A percentile compares a stretch with the other conserved stretches of the same genome.
Evolutionary conservation across 2,329 filamentous ascomycete genomes (phyloP).

Genomic region (Sordariomycetes sp.): DNA sequence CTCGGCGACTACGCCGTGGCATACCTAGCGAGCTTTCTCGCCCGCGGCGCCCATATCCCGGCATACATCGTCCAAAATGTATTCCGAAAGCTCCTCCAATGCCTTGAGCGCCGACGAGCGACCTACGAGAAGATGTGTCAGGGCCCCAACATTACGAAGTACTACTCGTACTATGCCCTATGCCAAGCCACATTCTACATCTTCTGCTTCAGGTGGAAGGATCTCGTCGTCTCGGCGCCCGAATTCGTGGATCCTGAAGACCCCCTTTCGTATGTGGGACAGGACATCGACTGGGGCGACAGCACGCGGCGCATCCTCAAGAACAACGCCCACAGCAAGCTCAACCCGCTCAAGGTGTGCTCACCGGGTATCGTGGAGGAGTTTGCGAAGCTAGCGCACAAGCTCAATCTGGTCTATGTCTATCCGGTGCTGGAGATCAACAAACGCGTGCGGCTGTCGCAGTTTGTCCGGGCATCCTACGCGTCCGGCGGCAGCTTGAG

Average conservation of each 20-base stretch:
- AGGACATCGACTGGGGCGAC: constrained; percentile 69
- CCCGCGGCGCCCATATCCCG: constrained; percentile 74
- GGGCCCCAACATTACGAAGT: constrained; percentile 76
- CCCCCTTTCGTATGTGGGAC: constrained; percentile 47
- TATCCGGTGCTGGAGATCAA: constrained; percentile 84
- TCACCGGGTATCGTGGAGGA: constrained; percentile 82
- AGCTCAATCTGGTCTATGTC: constrained; percentile 81
- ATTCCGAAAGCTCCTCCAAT: constrained; percentile 66
- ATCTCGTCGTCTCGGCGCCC: constrained; percentile 58
- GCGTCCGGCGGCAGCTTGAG: constrained; percentile 42
- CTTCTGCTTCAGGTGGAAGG: constrained; percentile 96
- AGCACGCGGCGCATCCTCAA: constrained; percentile 64
- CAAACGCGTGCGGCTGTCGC: constrained; percentile 74
- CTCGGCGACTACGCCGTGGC: constrained; percentile 77
- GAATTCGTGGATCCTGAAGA: constrained; percentile 54
- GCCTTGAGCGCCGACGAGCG: constrained; percentile 65
- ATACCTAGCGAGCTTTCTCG: constrained; percentile 90
- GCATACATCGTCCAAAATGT: constrained; percentile 69
- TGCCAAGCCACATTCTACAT: constrained; percentile 89
- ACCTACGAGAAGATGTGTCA: constrained; percentile 64
- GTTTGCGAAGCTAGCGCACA: constrained; percentile 79
- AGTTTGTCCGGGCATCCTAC: constrained; percentile 50
- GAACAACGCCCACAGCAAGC: constrained; percentile 71
- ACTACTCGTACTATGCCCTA: constrained; percentile 75
- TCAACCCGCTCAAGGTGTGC: constrained; percentile 94